These are phyloP conservation scores for Neocucurbitaria cava DNA, from an alignment of 2,329 filamentous ascomycete genomes.

Conservation along the genomic window DNA sequence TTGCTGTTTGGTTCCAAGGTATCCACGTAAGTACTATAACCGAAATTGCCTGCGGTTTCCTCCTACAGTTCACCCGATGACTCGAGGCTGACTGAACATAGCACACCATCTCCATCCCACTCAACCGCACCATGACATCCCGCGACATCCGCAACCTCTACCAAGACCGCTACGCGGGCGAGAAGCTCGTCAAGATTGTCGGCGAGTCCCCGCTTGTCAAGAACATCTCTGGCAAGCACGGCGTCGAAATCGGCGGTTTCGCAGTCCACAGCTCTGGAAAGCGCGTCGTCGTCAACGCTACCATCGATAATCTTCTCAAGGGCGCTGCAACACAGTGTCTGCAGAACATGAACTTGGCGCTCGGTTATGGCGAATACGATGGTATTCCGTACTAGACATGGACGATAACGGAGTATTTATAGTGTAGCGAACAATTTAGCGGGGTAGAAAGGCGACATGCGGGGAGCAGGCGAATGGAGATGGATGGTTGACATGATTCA, in stretches of 20 bases:
- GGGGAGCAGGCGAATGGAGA: not conserved
- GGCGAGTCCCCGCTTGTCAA: slow-evolving; percentile 89
- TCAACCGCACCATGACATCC: slow-evolving; percentile 85
- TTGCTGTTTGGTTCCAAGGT: slow-evolving; percentile 96
- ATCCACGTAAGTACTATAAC: slow-evolving; percentile 66
- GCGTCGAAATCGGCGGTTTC: slow-evolving; percentile 93
- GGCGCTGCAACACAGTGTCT: slow-evolving; percentile 91
- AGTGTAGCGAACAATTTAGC: too few relatives aligned
- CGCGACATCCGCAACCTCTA: slow-evolving; percentile 93
- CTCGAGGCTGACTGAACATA: slow-evolving; percentile 38
- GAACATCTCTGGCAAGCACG: slow-evolving; percentile 82
- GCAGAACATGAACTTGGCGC: slow-evolving; percentile 94
- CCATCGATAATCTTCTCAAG: slow-evolving; percentile 93
- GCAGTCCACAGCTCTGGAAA: slow-evolving; percentile 90
- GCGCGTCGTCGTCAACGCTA: slow-evolving; percentile 91
- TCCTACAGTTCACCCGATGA: too few relatives aligned
- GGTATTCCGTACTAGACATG: slow-evolving; percentile 72
- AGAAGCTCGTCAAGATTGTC: slow-evolving; percentile 91
- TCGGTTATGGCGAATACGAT: slow-evolving; percentile 87
- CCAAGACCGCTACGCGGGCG: slow-evolving; percentile 93
- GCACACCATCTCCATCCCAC: slow-evolving; percentile 88
- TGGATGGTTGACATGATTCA: not conserved
- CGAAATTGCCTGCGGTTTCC: too few relatives aligned
- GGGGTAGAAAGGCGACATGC: not conserved
- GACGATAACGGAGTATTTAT: too few relatives aligned